Percentiles rank a stretch among this genome's conserved stretches.
Conservation (phyloP, 108 stramenopile genomes). For the Fragilaria crotonensis region DNA sequence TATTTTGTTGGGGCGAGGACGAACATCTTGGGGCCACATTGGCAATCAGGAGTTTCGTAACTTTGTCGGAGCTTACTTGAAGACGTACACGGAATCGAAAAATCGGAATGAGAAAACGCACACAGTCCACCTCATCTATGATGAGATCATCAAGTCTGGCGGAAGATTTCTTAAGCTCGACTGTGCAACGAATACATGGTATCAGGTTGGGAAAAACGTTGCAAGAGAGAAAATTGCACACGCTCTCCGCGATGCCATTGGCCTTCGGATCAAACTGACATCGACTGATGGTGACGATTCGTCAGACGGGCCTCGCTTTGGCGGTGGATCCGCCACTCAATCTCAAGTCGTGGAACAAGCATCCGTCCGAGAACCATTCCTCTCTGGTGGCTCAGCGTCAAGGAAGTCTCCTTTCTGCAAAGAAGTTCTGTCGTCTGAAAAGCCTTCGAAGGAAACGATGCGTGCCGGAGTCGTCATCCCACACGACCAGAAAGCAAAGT, state of each 20-base stretch:
- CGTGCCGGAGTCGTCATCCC: too few species aligned
- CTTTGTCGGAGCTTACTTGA: background rate
- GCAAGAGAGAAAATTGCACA: background rate
- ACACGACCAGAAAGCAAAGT: too few species aligned
- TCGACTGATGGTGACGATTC: background rate
- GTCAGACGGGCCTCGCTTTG: background rate
- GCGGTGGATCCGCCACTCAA: too few species aligned
- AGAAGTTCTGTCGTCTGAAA: too few species aligned
- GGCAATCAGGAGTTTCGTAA: background rate
- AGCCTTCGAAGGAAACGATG: too few species aligned
- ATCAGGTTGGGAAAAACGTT: background rate
- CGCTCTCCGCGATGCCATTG: background rate
- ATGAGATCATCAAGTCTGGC: background rate
- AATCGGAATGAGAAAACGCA: background rate
- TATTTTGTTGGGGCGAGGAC: background rate
- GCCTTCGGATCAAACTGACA: background rate
- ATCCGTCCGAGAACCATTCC: too few species aligned
- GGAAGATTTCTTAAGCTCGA: background rate
- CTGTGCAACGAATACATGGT: background rate
- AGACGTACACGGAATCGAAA: background rate
- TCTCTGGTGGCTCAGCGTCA: too few species aligned
- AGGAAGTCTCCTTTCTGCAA: too few species aligned
- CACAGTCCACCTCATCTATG: background rate
- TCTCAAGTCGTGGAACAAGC: too few species aligned
- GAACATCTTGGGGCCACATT: background rate